Percentiles rank a stretch among this genome's conserved stretches.
These are phyloP conservation scores for Solanum megistacrolobum DNA, from an alignment of 257 asterid species.

Conservation along the genomic window DNA sequence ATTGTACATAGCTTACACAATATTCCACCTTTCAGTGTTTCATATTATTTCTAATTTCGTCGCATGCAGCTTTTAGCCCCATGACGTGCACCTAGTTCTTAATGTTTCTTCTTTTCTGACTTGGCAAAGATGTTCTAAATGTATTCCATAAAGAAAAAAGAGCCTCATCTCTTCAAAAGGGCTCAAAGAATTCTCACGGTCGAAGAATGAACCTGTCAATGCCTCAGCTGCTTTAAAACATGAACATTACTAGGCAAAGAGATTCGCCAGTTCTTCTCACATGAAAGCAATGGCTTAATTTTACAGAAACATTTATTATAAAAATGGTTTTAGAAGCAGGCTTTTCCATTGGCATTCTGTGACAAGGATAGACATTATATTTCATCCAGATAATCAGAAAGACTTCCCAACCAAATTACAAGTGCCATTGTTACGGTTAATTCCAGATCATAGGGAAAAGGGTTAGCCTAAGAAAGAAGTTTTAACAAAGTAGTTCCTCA, in stretches of 20 bases:
- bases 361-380: neutral
- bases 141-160: neutral
- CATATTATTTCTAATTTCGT: neutral
- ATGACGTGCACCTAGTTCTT: neutral
- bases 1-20: neutral
- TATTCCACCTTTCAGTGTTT: neutral
- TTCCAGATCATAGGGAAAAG: neutral
- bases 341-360: neutral
- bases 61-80: neutral
- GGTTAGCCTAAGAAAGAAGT: neutral
- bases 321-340: neutral
- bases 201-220: neutral
- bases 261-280: neutral
- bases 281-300: neutral
- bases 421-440: neutral
- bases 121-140: neutral
- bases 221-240: neutral
- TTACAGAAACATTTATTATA: neutral
- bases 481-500: neutral
- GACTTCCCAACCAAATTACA: neutral
- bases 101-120: neutral
- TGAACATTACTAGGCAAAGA: neutral
- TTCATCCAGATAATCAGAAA: neutral
- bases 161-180: neutral
- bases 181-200: neutral